Conservation (phyloP, 148 eudicot genomes). For the Nepenthes mirabilis region DNA sequence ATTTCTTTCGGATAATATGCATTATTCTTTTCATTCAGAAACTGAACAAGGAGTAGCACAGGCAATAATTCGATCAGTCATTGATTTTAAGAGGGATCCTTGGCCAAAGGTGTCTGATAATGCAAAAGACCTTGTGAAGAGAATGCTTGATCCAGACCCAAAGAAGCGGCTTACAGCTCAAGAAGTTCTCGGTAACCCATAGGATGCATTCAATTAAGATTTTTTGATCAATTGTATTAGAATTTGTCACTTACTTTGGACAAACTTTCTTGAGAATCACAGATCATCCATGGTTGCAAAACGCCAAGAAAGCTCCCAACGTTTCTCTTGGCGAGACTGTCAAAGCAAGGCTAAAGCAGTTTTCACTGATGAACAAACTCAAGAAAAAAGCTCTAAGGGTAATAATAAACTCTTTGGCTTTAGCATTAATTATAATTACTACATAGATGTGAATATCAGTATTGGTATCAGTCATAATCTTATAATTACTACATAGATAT, state of each 20-base stretch:
- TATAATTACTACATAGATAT: no score
- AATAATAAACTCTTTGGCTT: not conserved
- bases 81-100: conserved; percentile 1
- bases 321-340: not conserved
- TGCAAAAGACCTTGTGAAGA: conserved; percentile 1
- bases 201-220: not conserved
- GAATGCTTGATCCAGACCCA: not conserved
- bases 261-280: not conserved
- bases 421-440: no score
- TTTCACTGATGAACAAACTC: conserved; percentile 1
- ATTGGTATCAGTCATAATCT: no score
- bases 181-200: not conserved
- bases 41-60: conserved; percentile 1
- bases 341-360: conserved; percentile 1
- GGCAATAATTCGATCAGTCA: not conserved
- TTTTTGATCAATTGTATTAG: not conserved
- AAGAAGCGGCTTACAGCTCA: conserved; percentile 1
- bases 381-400: conserved; percentile 2
- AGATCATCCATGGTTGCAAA: conserved; percentile 1
- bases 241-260: not conserved
- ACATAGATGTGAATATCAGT: no score
- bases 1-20: no score
- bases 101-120: not conserved
- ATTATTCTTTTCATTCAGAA: not conserved
- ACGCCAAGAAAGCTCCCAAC: conserved; percentile 1